phyloP scores from a whole-genome alignment of 148 eudicot species.

The Limonium bicolor region DNA sequence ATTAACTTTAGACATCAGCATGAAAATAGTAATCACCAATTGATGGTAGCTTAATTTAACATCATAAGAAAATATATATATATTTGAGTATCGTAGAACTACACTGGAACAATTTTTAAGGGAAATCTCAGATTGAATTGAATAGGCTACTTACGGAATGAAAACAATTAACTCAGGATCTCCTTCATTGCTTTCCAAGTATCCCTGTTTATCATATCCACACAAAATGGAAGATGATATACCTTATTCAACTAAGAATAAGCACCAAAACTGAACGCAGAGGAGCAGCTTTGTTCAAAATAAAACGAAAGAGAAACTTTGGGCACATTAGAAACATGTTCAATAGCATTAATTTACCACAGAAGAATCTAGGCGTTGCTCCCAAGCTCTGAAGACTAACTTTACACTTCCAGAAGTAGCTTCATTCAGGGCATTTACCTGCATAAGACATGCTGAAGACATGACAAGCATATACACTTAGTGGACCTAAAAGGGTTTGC shows the following conservation, averaged over 20 bases:
- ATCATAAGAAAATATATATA: not conserved
- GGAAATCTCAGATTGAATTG: not conserved
- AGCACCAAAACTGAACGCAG: too few relatives aligned
- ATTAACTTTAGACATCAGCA: not conserved
- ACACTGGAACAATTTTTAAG: not conserved
- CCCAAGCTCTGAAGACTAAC: slow-evolving; percentile 89
- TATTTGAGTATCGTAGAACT: not conserved
- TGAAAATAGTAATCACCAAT: not conserved
- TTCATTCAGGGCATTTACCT: slow-evolving; percentile 92
- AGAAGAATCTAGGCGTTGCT: slow-evolving; percentile 61
- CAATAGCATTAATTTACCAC: slow-evolving; percentile 30
- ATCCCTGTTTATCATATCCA: too few relatives aligned
- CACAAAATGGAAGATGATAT: slow-evolving; percentile 8
- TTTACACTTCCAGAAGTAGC: slow-evolving; percentile 85
- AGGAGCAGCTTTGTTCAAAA: too few relatives aligned
- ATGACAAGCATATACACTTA: too few relatives aligned
- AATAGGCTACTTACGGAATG: slow-evolving; percentile 61
- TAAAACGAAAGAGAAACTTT: too few relatives aligned
- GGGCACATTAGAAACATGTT: not conserved
- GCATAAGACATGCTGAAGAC: slow-evolving; percentile 3
- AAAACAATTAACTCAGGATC: slow-evolving; percentile 91
- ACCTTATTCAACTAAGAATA: too few relatives aligned
- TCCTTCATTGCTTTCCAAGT: slow-evolving; percentile 91
- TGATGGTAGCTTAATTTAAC: not conserved
- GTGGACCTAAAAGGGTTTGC: too few relatives aligned